Conservation (phyloP, 306 rosid species). For the Pachyrhizus erosus region DNA sequence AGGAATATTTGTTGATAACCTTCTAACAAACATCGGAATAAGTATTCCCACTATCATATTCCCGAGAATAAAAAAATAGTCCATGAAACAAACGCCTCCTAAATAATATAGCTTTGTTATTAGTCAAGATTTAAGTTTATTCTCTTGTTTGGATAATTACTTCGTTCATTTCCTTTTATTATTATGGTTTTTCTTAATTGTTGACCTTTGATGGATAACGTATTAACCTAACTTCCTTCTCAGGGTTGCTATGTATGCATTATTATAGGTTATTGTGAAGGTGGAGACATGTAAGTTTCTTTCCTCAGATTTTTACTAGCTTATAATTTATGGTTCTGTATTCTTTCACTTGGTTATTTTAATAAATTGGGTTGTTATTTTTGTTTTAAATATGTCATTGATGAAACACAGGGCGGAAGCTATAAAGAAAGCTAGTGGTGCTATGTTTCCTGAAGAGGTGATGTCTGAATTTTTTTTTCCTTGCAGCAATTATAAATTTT, state of each 20-base stretch:
- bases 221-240: conserved; percentile 37
- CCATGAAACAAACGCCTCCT: no score
- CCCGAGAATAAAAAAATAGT: no score
- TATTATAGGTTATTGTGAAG: conserved; percentile 85
- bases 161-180: conserved; percentile 12
- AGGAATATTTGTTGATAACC: no score
- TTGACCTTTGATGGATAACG: conserved; percentile 27
- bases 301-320: conserved; percentile 24
- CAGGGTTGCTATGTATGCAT: conserved; percentile 99
- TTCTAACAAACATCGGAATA: no score
- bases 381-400: conserved; percentile 30
- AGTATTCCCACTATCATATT: no score
- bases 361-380: conserved; percentile 31
- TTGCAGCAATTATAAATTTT: conserved; percentile 12
- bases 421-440: conserved; percentile 71
- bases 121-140: conserved; percentile 6
- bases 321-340: conserved; percentile 11
- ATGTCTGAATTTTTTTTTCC: not conserved
- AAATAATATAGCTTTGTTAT: not conserved
- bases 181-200: conserved; percentile 8
- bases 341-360: conserved; percentile 43
- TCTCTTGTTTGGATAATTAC: conserved; percentile 11
- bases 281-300: conserved; percentile 88
- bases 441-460: conserved; percentile 87
- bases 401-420: conserved; percentile 75